Base-by-base conservation (phyloP, 225 moss, liverwort and hornwort species). In the Pseudisothecium myosuroides region DNA sequence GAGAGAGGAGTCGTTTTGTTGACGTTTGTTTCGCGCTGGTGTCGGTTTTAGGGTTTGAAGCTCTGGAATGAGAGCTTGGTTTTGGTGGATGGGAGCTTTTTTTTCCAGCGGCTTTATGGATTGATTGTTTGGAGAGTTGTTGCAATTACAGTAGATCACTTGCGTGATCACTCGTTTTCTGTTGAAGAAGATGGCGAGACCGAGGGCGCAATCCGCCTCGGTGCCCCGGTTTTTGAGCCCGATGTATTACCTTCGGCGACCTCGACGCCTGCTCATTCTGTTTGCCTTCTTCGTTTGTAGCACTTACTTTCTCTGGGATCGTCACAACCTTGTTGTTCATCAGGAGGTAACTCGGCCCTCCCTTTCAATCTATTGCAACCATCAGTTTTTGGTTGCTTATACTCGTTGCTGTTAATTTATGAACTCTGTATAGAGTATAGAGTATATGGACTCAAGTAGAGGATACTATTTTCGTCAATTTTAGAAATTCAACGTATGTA, bases 241-340 rank as follows among this genome's bases (percentile, higher is more conserved):
- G 52, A 88, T 83, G 74, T 94, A 93, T 81, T 94, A 94, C 80
- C 88, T 94, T n/a, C 92, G 94, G 65, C 92, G 92, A 83, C 92
- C 94, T 47, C 88, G 94, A 59, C 94, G 94, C 50, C 89, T 94
- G 19, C 89, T 94, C 17, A 75, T 93, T 36, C 89, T 94, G 87
- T 93, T 94, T 81, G 91, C 94, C 89, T 94, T 94, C 89, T 94
- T 94, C 89, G 91, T 94, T 83, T 93, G 94, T 74, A 87, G 83
- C n/a, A 94, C 94, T 13, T 93, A 89, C 61, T n/a, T 93, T 66
- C 92, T 94, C 37, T 94, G 94, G 94, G 94, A 94, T 87, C 94
- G 94, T 75, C 94, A 94, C 88, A 94, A 89, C 87, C 91, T 94
- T 64, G 89, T 94, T 47, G 65, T 90, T 80, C 91, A 90, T 65